These are phyloP conservation scores for Albophoma yamanashiensis DNA, from an alignment of 2,329 filamentous ascomycete genomes.

Conservation along the genomic window DNA sequence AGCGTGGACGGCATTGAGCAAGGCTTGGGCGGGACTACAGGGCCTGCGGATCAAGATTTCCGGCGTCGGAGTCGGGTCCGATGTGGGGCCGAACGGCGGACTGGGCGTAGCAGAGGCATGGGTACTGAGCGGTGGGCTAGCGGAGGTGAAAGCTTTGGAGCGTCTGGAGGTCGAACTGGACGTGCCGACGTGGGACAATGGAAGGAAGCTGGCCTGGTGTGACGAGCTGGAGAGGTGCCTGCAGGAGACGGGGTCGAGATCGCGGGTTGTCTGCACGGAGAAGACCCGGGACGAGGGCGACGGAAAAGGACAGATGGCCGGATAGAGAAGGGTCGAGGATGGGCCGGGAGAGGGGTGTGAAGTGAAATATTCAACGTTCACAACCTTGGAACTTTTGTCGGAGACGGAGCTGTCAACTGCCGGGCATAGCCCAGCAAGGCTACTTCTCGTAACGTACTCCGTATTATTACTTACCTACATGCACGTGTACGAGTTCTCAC, in stretches of 20 bases:
- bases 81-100: neutral
- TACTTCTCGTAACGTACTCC: no score
- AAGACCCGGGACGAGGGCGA: slow-evolving; percentile 10
- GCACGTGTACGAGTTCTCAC: neutral
- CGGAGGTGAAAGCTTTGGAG: slow-evolving; percentile 18
- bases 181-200: slow-evolving; percentile 17
- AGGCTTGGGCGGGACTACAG: slow-evolving; percentile 23
- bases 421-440: neutral
- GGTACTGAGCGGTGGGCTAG: slow-evolving; percentile 19
- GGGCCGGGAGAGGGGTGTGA: neutral
- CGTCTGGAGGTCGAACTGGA: slow-evolving; percentile 30
- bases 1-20: slow-evolving; percentile 27
- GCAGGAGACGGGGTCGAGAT: slow-evolving; percentile 6
- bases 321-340: neutral
- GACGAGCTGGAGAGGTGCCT: slow-evolving; percentile 16
- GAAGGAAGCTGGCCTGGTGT: slow-evolving; percentile 25
- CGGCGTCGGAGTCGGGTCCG: neutral
- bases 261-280: slow-evolving; percentile 14
- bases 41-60: slow-evolving; percentile 29
- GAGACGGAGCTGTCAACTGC: neutral
- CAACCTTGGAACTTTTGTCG: neutral
- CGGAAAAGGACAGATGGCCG: neutral
- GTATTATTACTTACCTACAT: no score
- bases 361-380: neutral
- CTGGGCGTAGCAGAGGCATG: slow-evolving; percentile 5